A percentile compares a stretch with the other conserved stretches of the same genome.
Conservation (phyloP, 306 rosid genomes). For the Quercus gilva region DNA sequence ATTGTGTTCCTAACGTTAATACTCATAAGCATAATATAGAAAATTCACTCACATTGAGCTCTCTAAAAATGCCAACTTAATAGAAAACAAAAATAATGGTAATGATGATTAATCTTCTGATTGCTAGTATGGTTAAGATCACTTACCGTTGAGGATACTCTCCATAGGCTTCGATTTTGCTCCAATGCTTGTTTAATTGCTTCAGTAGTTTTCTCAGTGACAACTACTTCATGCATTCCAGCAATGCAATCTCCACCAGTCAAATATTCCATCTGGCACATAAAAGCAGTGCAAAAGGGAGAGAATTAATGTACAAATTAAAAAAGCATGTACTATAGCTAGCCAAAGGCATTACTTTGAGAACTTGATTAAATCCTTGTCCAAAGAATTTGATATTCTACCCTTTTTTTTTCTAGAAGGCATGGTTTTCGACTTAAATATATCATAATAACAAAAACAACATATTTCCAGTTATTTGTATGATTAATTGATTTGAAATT, state of each 20-base stretch:
- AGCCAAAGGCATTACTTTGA: too few relatives aligned
- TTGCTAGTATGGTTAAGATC: neutral
- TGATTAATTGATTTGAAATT: neutral
- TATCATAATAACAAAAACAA: neutral
- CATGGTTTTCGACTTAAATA: neutral
- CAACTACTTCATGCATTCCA: slow-evolving; percentile 95
- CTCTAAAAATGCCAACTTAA: neutral
- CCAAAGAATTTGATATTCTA: too few relatives aligned
- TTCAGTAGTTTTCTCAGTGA: slow-evolving; percentile 61
- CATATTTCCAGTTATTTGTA: neutral
- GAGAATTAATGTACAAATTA: neutral
- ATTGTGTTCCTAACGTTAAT: too few relatives aligned
- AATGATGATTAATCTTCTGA: neutral
- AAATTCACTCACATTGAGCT: slow-evolving; percentile 5
- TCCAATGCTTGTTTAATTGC: slow-evolving; percentile 65
- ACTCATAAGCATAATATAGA: slow-evolving; percentile 23
- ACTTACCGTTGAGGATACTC: slow-evolving; percentile 95
- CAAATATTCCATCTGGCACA: slow-evolving; percentile 87
- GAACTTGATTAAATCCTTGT: too few relatives aligned
- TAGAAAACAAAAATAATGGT: neutral
- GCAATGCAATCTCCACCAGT: slow-evolving; percentile 96
- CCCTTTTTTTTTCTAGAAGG: too few relatives aligned
- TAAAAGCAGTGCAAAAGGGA: neutral
- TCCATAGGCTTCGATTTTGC: slow-evolving; percentile 78
- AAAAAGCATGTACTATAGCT: neutral